Evolutionary conservation across 2,329 filamentous ascomycete species (phyloP), one percentile per base, ranked within the genome.

Genomic region (Venturiaceae sp.): DNA sequence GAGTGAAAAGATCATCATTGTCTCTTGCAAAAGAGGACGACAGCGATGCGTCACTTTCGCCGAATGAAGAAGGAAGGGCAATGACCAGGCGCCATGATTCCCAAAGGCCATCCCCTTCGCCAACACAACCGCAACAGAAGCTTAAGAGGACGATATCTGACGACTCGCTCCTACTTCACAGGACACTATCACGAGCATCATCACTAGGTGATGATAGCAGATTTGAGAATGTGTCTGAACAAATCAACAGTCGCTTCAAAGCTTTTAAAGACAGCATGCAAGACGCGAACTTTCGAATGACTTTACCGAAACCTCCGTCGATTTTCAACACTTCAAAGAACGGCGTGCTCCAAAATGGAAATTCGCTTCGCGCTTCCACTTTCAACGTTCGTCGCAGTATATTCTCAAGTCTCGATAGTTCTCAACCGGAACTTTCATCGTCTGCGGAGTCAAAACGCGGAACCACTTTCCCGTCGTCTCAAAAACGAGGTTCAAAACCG

Each of bases 221-320:
- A 47, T 97, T 94, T 70, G 83, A 87, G 54, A 79, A 94, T 70
- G 84, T 95, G 13, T 83, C 85, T 46, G 87, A 90, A 61, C 89
- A 94, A 75, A 87, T 92, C 63, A 97, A 96, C 66, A 90, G 88
- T 64, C 82, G 92, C 44, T 80, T 94, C 67, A 95, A 95, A 74
- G 92, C 92, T 4, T 88, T 97, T 69, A 88, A 85, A 67, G 92
- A 96, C 69, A 95, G 87, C 67, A 83, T 89, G 62, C 85, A 90
- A 67, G 91, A 96, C 65, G 88, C 91, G 2, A 89, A 85, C 58
- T 87, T 92, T 72, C 89, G 85, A 66, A 62, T 78, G 19, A 69
- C 68, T 41, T 68, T 77, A 58, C 83, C 83, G 52, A 46, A 46
- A 1, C 80, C 80, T 61, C 72, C 88, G 37, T 80, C 84, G 55